These are phyloP conservation scores for Neopestalotiopsis sp. DNA, from an alignment of 2,329 filamentous ascomycete species.

Conservation along the genomic window DNA sequence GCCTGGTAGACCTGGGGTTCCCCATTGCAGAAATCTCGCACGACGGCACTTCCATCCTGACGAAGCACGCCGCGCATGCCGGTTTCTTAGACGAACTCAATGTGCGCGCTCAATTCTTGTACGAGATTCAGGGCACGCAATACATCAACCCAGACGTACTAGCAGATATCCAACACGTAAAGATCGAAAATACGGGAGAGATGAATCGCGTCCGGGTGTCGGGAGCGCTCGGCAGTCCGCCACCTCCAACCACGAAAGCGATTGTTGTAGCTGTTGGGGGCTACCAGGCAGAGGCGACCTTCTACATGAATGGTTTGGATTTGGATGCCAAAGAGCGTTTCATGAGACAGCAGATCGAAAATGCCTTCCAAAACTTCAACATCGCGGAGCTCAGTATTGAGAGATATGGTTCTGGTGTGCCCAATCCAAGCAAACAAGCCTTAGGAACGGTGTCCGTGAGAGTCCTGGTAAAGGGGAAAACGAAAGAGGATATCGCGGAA, in stretches of 20 bases:
- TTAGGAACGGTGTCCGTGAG: slow-evolving; percentile 37
- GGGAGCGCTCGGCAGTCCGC: slow-evolving; percentile 26
- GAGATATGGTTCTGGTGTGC: slow-evolving; percentile 29
- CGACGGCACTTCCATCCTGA: slow-evolving; percentile 17
- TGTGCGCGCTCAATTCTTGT: slow-evolving; percentile 45
- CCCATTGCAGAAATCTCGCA: slow-evolving; percentile 18
- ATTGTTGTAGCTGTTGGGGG: slow-evolving; percentile 15
- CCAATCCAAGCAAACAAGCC: slow-evolving; percentile 38
- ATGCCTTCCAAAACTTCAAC: slow-evolving; percentile 33
- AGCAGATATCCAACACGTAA: slow-evolving; percentile 36
- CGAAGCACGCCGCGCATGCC: slow-evolving; percentile 28
- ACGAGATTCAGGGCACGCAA: slow-evolving; percentile 50
- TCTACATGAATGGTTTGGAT: slow-evolving; percentile 17
- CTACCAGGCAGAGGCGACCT: slow-evolving; percentile 19
- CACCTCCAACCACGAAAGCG: slow-evolving; percentile 25
- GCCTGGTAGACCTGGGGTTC: slow-evolving; percentile 34
- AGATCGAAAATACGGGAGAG: slow-evolving; percentile 28
- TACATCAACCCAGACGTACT: slow-evolving; percentile 52
- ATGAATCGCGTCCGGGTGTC: slow-evolving; percentile 23
- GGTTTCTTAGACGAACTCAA: slow-evolving; percentile 34
- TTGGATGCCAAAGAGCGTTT: slow-evolving; percentile 22
- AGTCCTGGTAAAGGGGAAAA: slow-evolving; percentile 32
- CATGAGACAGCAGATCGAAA: slow-evolving; percentile 28
- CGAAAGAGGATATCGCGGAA: slow-evolving; percentile 33
- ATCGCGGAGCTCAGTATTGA: slow-evolving; percentile 43